Base-by-base conservation (phyloP, 169 alveolate genomes). In the Condylostoma magnum region DNA sequence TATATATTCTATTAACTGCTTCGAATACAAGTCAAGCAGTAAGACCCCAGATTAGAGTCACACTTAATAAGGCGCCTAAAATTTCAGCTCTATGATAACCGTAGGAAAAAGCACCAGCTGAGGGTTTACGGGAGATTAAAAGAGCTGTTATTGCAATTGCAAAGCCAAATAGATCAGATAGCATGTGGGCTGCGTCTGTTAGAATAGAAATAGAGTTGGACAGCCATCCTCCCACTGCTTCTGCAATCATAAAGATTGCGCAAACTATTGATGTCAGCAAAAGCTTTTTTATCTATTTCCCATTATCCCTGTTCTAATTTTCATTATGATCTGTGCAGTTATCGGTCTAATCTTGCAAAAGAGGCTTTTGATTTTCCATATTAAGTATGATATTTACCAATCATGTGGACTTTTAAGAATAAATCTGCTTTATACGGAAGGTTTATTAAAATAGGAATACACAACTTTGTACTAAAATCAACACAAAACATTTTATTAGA, bases 61-160 rank as follows among this genome's bases (percentile, higher is more conserved):
- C 92, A 60, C 97, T 89, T 41, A 95, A 83, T 31, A 97, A 72
- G 27, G 99, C 99, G 43, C 99, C 99, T 41, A 97, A 75, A 34
- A 97, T 93, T 86, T 97, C 99, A 3, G 99, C 97, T 67, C 99
- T 82, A 66, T 96, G 96, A 55, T 90, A 95, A 10, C 99, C 99
- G 74, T 88, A 95, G 3, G 97, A 87, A 95, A 95, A 84, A 43
- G 84, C 79, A 37, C 85, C 82, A 27, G 95, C 88, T 25, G 98
- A 98, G 57, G 94, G 89, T 69, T 80, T 76, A 56, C 83, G 77
- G 36, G 98, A 89, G 20, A 95, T 85, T 86, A 89, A 84, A 52
- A 97, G 70, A 8, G 98, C 89, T 69, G 91, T 77, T 50, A 96
- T 83, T 37, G 98, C 90, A 77, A 94, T 66, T 18, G 28, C 31